Evolutionary conservation across 345 rosid species (phyloP).

Genomic region (Melaleuca quinquenervia): DNA sequence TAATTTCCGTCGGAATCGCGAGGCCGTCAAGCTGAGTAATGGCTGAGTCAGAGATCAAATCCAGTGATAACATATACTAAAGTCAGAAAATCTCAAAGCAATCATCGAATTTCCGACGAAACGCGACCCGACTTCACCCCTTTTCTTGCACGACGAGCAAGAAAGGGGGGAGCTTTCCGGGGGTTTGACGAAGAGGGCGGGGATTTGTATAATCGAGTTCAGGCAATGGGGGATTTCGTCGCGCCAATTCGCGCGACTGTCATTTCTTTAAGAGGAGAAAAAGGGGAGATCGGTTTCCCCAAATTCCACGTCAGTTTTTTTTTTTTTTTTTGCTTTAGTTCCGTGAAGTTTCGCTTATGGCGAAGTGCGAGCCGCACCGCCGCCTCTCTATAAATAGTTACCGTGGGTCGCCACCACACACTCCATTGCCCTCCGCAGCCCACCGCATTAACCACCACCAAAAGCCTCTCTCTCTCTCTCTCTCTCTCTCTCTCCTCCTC

Average conservation of each 20-base stretch:
- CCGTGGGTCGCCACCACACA: constrained; percentile 1
- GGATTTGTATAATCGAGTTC: too few relatives aligned
- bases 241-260: neutral
- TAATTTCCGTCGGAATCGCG: too few relatives aligned
- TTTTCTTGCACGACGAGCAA: too few relatives aligned
- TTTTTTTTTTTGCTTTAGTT: neutral
- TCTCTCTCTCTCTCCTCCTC: neutral
- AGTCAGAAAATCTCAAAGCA: too few relatives aligned
- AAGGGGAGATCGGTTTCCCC: neutral
- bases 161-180: too few relatives aligned
- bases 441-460: neutral
- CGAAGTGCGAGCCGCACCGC: neutral
- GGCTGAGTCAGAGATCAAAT: too few relatives aligned
- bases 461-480: neutral
- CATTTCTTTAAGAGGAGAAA: neutral
- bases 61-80: too few relatives aligned
- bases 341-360: neutral
- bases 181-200: too few relatives aligned
- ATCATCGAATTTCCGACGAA: too few relatives aligned
- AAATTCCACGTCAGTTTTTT: neutral
- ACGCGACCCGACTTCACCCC: too few relatives aligned
- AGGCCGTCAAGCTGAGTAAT: too few relatives aligned
- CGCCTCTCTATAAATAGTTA: constrained; percentile 1
- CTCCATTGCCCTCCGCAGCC: neutral
- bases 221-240: neutral